phyloP scores from a whole-genome alignment of 805 yeast species.

The Cephaloascus albidus region DNA sequence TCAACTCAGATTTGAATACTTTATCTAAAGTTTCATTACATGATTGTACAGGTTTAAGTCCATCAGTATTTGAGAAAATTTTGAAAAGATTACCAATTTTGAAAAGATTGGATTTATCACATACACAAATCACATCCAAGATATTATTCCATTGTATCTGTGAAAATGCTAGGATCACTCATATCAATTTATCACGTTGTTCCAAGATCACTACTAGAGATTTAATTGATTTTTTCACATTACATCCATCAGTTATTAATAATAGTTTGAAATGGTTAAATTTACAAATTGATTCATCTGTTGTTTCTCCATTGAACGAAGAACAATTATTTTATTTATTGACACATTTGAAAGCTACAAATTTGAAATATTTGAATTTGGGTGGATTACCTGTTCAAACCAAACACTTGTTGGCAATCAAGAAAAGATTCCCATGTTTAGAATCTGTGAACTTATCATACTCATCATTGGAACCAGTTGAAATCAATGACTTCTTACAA shows the following conservation, averaged over 20 bases:
- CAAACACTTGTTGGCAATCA: slow-evolving; percentile 26
- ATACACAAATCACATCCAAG: slow-evolving; percentile 67
- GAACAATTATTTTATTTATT: slow-evolving; percentile 35
- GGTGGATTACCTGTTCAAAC: slow-evolving; percentile 54
- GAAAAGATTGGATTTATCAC: slow-evolving; percentile 68
- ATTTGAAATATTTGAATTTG: slow-evolving; percentile 43
- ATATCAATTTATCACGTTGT: slow-evolving; percentile 48
- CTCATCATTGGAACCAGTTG: slow-evolving; percentile 24
- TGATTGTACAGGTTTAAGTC: slow-evolving; percentile 74
- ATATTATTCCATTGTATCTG: slow-evolving; percentile 46
- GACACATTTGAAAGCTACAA: slow-evolving; percentile 31
- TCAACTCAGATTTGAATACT: slow-evolving; percentile 13
- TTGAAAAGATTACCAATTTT: slow-evolving; percentile 49
- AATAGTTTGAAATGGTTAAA: slow-evolving; percentile 56
- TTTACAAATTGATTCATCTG: slow-evolving; percentile 53
- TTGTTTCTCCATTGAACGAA: slow-evolving; percentile 48
- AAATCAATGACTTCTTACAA: slow-evolving; percentile 22
- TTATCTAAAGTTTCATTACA: slow-evolving; percentile 60
- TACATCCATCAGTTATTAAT: slow-evolving; percentile 53
- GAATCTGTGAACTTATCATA: slow-evolving; percentile 31
- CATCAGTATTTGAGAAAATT: slow-evolving; percentile 43
- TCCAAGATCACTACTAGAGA: slow-evolving; percentile 66
- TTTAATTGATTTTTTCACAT: slow-evolving; percentile 55
- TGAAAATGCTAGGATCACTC: slow-evolving; percentile 53
- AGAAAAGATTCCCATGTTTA: slow-evolving; percentile 25